phyloP scores from a whole-genome alignment of 169 alveolate species.

The Babesia microti region DNA sequence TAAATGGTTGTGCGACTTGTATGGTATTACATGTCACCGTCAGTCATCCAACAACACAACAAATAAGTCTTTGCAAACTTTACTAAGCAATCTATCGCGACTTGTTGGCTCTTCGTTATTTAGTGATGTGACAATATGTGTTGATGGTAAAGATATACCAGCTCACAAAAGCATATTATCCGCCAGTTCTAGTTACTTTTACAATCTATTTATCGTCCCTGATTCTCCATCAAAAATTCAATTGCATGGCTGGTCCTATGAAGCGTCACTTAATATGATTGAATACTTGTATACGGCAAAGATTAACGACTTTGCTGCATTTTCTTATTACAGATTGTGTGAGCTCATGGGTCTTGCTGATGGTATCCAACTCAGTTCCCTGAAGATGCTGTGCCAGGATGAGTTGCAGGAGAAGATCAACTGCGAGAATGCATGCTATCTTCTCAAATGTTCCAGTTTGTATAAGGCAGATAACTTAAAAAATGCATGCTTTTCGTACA shows the following conservation, averaged over 20 bases:
- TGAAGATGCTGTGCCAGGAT: conserved; percentile 46
- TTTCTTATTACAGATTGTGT: conserved; percentile 39
- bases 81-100: background rate
- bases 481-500: conserved; percentile 40
- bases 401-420: conserved; percentile 32
- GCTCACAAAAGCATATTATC: conserved; percentile 40
- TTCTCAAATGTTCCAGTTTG: conserved; percentile 44
- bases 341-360: conserved; percentile 51
- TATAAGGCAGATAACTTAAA: conserved; percentile 46
- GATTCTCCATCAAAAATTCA: conserved; percentile 35
- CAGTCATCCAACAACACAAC: background rate
- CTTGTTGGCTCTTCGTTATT: no score
- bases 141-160: conserved; percentile 43
- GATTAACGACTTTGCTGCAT: conserved; percentile 31
- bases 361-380: conserved; percentile 20
- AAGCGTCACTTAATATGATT: conserved; percentile 38
- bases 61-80: background rate
- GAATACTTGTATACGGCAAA: conserved; percentile 38
- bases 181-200: conserved; percentile 35
- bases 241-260: conserved; percentile 40
- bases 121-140: conserved; percentile 36
- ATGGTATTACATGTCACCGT: conserved; percentile 21
- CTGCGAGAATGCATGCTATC: conserved; percentile 44
- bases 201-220: conserved; percentile 26
- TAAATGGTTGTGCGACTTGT: conserved; percentile 51